Evolutionary conservation across 495 filamentous ascomycete species (phyloP).

Genomic region (Xylaria palmicola): DNA sequence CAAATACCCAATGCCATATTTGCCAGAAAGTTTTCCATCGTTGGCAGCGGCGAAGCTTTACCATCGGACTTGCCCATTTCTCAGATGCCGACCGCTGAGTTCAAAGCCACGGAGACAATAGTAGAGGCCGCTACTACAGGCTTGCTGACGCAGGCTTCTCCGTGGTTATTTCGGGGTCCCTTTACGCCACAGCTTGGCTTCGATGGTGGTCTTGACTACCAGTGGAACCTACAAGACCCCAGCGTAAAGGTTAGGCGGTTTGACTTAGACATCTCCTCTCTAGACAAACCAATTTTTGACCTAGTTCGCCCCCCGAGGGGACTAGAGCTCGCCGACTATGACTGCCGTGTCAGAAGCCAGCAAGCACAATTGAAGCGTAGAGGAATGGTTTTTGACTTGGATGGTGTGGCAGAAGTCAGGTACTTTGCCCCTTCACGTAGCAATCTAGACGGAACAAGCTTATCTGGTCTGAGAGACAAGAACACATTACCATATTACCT

Average conservation of each 20-base stretch:
- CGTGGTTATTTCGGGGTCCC: conserved; percentile 31
- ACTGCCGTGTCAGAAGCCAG: background rate
- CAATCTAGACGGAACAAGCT: background rate
- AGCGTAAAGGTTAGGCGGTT: conserved; percentile 16
- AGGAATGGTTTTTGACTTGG: conserved; percentile 20
- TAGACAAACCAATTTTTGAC: background rate
- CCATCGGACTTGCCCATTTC: conserved; percentile 19
- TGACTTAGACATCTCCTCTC: conserved; percentile 11
- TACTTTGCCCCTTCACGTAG: background rate
- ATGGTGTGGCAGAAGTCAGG: background rate
- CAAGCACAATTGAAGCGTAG: conserved; percentile 21
- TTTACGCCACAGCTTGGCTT: conserved; percentile 35
- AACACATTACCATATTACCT: background rate
- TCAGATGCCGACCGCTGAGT: conserved; percentile 34
- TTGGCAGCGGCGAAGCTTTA: conserved; percentile 28
- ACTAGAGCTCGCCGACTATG: background rate
- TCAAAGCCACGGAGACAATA: conserved; percentile 38
- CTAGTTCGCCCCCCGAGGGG: background rate
- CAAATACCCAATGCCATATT: conserved; percentile 34
- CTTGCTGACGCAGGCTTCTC: conserved; percentile 21
- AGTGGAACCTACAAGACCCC: conserved; percentile 26
- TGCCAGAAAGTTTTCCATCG: conserved; percentile 32
- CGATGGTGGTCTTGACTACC: conserved; percentile 34
- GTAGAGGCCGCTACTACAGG: conserved; percentile 40
- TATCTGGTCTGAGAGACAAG: background rate